phyloP scores from a whole-genome alignment of 2,329 filamentous ascomycete species.

The Fusarium udum region DNA sequence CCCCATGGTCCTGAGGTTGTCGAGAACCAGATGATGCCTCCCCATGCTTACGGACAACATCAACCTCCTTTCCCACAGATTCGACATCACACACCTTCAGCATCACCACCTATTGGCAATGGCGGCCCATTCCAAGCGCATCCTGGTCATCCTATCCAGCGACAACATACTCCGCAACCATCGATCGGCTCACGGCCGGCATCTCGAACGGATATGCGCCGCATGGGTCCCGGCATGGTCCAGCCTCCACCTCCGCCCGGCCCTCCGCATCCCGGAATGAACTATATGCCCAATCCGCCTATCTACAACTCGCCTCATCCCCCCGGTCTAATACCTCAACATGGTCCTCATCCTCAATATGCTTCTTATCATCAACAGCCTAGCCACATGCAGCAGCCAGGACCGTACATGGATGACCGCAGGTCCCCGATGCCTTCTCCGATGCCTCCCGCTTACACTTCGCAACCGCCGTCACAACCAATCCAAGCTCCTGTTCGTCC shows the following conservation, averaged over 20 bases:
- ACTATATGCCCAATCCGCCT: constrained; percentile 85
- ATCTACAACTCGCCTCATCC: constrained; percentile 75
- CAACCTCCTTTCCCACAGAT: constrained; percentile 78
- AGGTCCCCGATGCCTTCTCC: constrained; percentile 65
- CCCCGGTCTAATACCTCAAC: constrained; percentile 37
- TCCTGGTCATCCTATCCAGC: constrained; percentile 54
- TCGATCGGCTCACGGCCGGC: constrained; percentile 70
- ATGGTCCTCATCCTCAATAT: constrained; percentile 33
- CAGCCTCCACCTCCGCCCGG: constrained; percentile 66
- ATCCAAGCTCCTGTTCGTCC: constrained; percentile 57
- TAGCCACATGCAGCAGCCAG: constrained; percentile 57
- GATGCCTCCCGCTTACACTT: constrained; percentile 73
- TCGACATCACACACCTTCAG: constrained; percentile 82
- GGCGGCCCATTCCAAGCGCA: constrained; percentile 72
- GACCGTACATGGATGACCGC: constrained; percentile 76
- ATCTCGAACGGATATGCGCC: constrained; percentile 82
- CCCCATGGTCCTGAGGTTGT: constrained; percentile 69
- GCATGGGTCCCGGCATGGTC: constrained; percentile 77
- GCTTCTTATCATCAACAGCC: constrained; percentile 36
- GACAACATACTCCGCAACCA: constrained; percentile 85
- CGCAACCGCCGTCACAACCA: constrained; percentile 64
- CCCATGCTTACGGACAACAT: constrained; percentile 72
- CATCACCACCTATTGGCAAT: constrained; percentile 87
- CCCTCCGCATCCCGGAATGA: constrained; percentile 69
- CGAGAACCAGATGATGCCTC: constrained; percentile 71